Evolutionary conservation across 1,139 yeast species (phyloP).

Genomic region (Lodderomyces margitis): DNA sequence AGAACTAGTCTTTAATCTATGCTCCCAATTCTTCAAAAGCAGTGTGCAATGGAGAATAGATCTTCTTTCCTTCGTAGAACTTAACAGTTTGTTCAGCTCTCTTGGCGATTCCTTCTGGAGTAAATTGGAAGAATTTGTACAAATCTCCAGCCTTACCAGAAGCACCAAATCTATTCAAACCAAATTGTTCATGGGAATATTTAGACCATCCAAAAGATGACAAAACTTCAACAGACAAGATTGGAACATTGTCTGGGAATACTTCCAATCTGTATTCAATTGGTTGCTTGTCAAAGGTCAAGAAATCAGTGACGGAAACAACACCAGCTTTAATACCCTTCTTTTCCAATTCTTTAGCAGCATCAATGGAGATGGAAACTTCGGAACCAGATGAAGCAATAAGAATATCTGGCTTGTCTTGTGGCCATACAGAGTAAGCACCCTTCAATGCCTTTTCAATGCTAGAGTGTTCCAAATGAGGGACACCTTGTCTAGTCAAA

Average conservation of each 20-base stretch:
- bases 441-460: conserved; percentile 93
- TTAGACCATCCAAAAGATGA: conserved; percentile 91
- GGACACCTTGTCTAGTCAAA: conserved; percentile 95
- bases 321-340: conserved; percentile 76
- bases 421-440: conserved; percentile 77
- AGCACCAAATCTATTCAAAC: conserved; percentile 95
- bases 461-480: conserved; percentile 91
- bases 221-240: conserved; percentile 92
- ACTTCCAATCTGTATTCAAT: conserved; percentile 78
- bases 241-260: conserved; percentile 93
- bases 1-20: not conserved
- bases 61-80: conserved; percentile 76
- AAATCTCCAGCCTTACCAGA: conserved; percentile 88
- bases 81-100: conserved; percentile 80
- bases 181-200: conserved; percentile 96
- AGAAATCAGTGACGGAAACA: conserved; percentile 92
- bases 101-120: conserved; percentile 88
- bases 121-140: conserved; percentile 85
- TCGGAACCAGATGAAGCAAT: conserved; percentile 96
- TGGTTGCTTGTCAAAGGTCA: conserved; percentile 83
- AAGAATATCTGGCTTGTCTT: conserved; percentile 70
- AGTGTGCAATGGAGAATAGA: conserved; percentile 73
- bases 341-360: conserved; percentile 60
- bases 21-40: conserved; percentile 52
- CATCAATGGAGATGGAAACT: conserved; percentile 80